A percentile compares a stretch with the other conserved stretches of the same genome.
Evolutionary conservation across 345 rosid species (phyloP).

Genomic region (Salix caprea): DNA sequence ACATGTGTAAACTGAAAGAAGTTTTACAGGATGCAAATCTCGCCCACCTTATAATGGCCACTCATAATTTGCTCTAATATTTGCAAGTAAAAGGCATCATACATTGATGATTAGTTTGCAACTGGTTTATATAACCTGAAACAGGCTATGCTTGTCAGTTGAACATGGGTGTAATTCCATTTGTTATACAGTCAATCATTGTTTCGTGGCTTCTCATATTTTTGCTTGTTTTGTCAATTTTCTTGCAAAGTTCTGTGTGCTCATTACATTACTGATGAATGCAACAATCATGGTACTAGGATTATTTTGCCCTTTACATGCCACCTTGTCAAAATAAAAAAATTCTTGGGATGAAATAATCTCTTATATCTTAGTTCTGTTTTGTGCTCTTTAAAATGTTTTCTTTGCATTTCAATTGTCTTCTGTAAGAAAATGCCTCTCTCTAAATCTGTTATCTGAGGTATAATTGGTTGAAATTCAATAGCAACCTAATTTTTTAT

Average conservation of each 20-base stretch:
- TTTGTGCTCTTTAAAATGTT: not conserved
- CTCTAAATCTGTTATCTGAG: too few species aligned
- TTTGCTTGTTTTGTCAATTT: not conserved
- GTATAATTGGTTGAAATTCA: too few species aligned
- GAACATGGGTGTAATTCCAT: not conserved
- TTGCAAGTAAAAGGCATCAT: constrained; percentile 17
- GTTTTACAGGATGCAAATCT: constrained; percentile 34
- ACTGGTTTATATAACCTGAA: constrained; percentile 8
- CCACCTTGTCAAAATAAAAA: not conserved
- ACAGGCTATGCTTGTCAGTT: not conserved
- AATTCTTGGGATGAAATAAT: not conserved
- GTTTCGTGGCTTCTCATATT: not conserved
- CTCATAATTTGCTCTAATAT: constrained; percentile 11
- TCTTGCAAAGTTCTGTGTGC: not conserved
- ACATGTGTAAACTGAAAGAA: constrained; percentile 41
- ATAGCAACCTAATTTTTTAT: not conserved
- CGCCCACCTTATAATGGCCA: constrained; percentile 19
- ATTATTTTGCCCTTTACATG: not conserved
- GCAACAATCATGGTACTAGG: not conserved
- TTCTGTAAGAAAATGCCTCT: not conserved
- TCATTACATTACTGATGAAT: not conserved
- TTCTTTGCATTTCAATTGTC: not conserved
- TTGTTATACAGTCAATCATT: not conserved
- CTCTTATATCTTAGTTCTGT: not conserved
- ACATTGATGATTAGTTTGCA: constrained; percentile 9